Conservation (phyloP, 257 asterid genomes). For the Hygrophila difformis region DNA sequence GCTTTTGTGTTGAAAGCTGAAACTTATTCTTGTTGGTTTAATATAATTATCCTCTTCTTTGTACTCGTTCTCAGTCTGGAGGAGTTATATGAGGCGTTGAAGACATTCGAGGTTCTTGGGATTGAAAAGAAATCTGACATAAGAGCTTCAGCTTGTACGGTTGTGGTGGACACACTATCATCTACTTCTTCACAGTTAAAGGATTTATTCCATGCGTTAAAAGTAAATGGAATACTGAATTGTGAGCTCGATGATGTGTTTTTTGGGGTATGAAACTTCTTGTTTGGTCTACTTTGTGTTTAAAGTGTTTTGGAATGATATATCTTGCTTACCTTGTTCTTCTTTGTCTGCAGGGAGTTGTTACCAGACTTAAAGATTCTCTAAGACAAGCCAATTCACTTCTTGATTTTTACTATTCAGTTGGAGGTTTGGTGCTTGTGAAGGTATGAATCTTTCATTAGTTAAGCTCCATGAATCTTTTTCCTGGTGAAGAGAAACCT, state of each 20-base stretch:
- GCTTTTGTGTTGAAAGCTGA: background rate
- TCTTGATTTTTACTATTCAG: conserved; percentile 59
- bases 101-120: conserved; percentile 79
- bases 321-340: conserved; percentile 7
- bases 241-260: conserved; percentile 51
- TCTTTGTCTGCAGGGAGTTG: conserved; percentile 42
- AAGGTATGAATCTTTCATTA: conserved; percentile 36
- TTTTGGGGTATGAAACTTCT: conserved; percentile 36
- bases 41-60: conserved; percentile 9
- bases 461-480: background rate
- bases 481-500: background rate
- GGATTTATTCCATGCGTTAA: conserved; percentile 64
- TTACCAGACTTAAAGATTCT: conserved; percentile 51
- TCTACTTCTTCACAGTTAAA: conserved; percentile 50
- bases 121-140: conserved; percentile 44
- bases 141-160: conserved; percentile 44
- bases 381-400: conserved; percentile 50
- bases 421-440: conserved; percentile 58
- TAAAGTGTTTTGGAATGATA: background rate
- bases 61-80: conserved; percentile 47
- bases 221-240: conserved; percentile 57
- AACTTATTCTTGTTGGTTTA: background rate
- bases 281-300: conserved; percentile 6
- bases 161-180: conserved; percentile 44
- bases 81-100: conserved; percentile 70